A percentile compares a stretch with the other conserved stretches of the same genome.
Evolutionary conservation across 2,329 filamentous ascomycete genomes (phyloP).

Genomic region (Delphinella strobiligena): DNA sequence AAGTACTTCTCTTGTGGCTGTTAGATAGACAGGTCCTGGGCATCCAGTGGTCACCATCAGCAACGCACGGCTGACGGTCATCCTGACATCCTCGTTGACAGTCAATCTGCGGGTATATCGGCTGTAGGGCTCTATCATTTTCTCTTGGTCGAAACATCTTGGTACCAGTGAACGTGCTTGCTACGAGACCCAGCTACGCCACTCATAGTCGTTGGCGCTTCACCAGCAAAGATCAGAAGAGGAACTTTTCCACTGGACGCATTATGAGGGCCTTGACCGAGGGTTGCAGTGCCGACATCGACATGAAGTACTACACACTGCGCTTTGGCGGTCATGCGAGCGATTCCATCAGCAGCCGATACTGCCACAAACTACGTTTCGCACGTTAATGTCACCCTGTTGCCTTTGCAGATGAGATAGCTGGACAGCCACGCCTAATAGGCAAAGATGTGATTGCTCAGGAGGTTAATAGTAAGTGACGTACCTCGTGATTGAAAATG

Average conservation of each 20-base stretch:
- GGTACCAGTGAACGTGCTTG: slow-evolving; percentile 72
- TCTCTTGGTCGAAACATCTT: slow-evolving; percentile 67
- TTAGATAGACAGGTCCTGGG: slow-evolving; percentile 64
- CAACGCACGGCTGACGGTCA: slow-evolving; percentile 69
- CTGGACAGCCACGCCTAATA: no score
- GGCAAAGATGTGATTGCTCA: no score
- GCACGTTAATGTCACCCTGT: no score
- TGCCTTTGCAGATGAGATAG: no score
- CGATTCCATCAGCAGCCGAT: slow-evolving; percentile 69
- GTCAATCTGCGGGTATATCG: slow-evolving; percentile 68
- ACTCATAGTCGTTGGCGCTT: slow-evolving; percentile 60
- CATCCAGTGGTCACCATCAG: slow-evolving; percentile 65
- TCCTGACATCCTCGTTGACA: slow-evolving; percentile 68
- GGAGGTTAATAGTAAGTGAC: no score
- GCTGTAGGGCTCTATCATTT: slow-evolving; percentile 69
- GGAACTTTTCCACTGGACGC: slow-evolving; percentile 59
- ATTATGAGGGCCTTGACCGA: slow-evolving; percentile 65
- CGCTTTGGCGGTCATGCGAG: slow-evolving; percentile 52
- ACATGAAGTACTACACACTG: slow-evolving; percentile 67
- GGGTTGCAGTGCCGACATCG: slow-evolving; percentile 66
- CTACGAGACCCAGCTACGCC: slow-evolving; percentile 60
- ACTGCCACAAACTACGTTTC: slow-evolving; percentile 59
- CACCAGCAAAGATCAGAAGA: slow-evolving; percentile 61
- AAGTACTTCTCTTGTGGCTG: slow-evolving; percentile 65
- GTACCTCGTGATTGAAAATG: slow-evolving; percentile 66